phyloP scores from a whole-genome alignment of 306 rosid genomes.

The Astragalus glycyphyllos region DNA sequence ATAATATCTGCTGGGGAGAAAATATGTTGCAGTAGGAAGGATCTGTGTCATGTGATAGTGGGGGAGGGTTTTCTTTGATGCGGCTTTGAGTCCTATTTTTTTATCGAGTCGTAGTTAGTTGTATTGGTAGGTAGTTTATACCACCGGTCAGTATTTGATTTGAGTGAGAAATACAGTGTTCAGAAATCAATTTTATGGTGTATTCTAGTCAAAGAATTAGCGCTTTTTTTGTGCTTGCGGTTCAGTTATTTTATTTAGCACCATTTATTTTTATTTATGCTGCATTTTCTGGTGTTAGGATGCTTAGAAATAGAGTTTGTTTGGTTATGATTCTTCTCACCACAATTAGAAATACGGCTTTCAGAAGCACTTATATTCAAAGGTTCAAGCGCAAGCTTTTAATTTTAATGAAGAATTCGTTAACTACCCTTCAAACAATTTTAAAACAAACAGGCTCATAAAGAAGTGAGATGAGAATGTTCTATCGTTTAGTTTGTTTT shows the following conservation, averaged over 20 bases:
- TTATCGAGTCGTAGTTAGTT: slow-evolving; percentile 61
- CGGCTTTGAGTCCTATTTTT: slow-evolving; percentile 50
- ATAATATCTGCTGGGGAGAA: slow-evolving; percentile 44
- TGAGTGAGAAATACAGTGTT: slow-evolving; percentile 64
- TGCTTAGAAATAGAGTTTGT: no score
- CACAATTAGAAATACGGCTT: no score
- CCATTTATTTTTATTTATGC: no score
- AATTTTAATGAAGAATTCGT: no score
- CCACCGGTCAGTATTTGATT: slow-evolving; percentile 56
- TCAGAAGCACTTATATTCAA: no score
- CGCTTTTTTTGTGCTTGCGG: slow-evolving; percentile 42
- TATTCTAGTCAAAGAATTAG: slow-evolving; percentile 45
- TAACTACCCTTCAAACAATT: no score
- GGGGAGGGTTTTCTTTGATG: slow-evolving; percentile 54
- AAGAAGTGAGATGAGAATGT: no score
- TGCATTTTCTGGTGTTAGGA: no score
- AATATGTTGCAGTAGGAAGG: slow-evolving; percentile 54
- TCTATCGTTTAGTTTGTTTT: no score
- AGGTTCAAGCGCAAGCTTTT: no score
- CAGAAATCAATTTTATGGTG: slow-evolving; percentile 45
- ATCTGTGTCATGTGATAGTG: slow-evolving; percentile 42
- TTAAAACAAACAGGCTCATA: no score
- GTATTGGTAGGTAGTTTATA: slow-evolving; percentile 48
- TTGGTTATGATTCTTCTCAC: background rate
- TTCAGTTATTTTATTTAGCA: no score